Percentiles rank a stretch among this genome's conserved stretches.
These are phyloP conservation scores for Quercus gilva DNA, from an alignment of 306 rosid genomes.

Conservation along the genomic window DNA sequence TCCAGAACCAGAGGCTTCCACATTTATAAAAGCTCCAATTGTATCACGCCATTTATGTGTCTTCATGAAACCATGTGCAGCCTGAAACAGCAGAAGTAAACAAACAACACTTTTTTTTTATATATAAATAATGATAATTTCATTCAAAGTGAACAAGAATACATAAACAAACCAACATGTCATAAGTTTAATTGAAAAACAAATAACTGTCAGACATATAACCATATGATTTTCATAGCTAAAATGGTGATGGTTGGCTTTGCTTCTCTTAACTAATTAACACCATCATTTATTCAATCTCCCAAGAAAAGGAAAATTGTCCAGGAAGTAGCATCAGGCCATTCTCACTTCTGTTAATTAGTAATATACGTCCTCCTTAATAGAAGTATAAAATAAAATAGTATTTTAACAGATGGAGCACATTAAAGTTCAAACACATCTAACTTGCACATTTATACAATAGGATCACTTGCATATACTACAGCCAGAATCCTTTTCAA, in stretches of 20 bases:
- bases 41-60: conserved; percentile 82
- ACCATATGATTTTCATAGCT: not conserved
- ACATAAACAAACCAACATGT: conserved; percentile 11
- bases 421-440: not conserved
- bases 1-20: conserved; percentile 91
- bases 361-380: not conserved
- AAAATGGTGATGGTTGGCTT: not conserved
- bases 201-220: not conserved
- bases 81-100: conserved; percentile 49
- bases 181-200: conserved; percentile 23
- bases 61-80: conserved; percentile 96
- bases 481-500: not conserved
- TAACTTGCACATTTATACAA: not conserved
- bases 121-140: too few species aligned
- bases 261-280: not conserved
- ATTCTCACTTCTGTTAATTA: not conserved
- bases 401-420: not conserved
- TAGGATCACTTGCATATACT: not conserved
- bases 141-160: too few species aligned
- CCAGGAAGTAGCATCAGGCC: not conserved
- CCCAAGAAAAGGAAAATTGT: not conserved
- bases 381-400: not conserved
- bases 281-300: not conserved
- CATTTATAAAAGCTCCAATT: conserved; percentile 87
- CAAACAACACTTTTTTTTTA: not conserved